Conservation (phyloP, 345 rosid genomes). For the Jatropha curcas region DNA sequence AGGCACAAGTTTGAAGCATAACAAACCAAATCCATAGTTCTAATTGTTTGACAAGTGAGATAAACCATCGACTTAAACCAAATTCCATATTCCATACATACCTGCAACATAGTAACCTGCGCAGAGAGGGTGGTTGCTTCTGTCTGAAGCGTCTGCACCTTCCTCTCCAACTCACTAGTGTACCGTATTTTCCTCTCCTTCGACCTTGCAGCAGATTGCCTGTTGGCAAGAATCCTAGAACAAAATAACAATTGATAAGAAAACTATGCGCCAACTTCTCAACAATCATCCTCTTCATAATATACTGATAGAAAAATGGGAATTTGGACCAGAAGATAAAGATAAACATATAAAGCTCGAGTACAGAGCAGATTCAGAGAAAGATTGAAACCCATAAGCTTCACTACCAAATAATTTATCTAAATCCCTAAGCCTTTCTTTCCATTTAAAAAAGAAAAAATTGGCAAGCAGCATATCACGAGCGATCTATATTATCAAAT, state of each 20-base stretch:
- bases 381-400: neutral
- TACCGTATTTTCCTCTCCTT: conserved; percentile 91
- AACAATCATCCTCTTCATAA: neutral
- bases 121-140: conserved; percentile 99
- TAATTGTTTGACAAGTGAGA: neutral
- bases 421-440: neutral
- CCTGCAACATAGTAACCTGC: conserved; percentile 92
- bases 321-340: neutral
- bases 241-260: conserved; percentile 7
- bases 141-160: conserved; percentile 95
- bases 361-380: neutral
- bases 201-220: conserved; percentile 94
- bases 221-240: conserved; percentile 81
- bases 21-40: neutral
- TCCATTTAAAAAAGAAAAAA: neutral
- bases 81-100: conserved; percentile 12
- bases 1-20: too few species aligned
- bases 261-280: neutral
- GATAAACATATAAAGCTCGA: neutral
- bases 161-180: conserved; percentile 88
- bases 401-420: neutral
- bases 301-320: neutral
- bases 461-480: too few species aligned
- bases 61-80: neutral
- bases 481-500: neutral